These are phyloP conservation scores for Lecanicillium sp. DNA, from an alignment of 2,329 filamentous ascomycete genomes.

Conservation along the genomic window DNA sequence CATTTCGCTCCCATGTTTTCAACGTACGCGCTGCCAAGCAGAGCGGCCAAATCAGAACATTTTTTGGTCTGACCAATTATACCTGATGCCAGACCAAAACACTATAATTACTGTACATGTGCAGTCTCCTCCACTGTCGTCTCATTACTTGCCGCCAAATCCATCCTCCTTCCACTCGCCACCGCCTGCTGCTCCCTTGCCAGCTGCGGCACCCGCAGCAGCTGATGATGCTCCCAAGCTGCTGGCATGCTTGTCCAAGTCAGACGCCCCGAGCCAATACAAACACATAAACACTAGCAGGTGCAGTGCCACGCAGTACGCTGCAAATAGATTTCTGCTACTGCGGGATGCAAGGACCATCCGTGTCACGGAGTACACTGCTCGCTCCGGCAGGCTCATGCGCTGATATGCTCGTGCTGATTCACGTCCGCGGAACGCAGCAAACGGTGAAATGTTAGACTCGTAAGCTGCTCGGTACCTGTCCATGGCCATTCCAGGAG, in stretches of 20 bases:
- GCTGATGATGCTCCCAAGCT: conserved; percentile 45
- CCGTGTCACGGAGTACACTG: conserved; percentile 84
- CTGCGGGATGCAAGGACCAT: conserved; percentile 86
- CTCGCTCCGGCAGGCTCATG: conserved; percentile 85
- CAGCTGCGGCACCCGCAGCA: conserved; percentile 40
- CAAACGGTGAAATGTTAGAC: conserved; percentile 90
- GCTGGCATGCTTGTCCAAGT: conserved; percentile 57
- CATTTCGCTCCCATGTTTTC: neutral
- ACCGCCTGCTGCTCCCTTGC: conserved; percentile 32
- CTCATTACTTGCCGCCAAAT: conserved; percentile 36
- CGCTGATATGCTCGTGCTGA: conserved; percentile 83
- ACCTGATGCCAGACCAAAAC: neutral
- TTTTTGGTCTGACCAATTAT: conserved; percentile 1
- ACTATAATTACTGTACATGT: conserved; percentile 3
- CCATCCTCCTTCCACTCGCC: conserved; percentile 61
- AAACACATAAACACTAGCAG: conserved; percentile 79
- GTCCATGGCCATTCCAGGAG: conserved; percentile 64
- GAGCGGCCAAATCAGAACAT: neutral
- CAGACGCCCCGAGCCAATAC: conserved; percentile 71
- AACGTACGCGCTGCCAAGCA: conserved; percentile 10
- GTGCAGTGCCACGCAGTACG: conserved; percentile 85
- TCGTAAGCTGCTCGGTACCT: conserved; percentile 91
- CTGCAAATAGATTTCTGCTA: conserved; percentile 89
- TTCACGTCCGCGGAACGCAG: conserved; percentile 90
- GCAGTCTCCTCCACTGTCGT: neutral